A percentile compares a stretch with the other conserved stretches of the same genome.
Conservation (phyloP, 1,139 yeast species). For the Magnusiomyces sp. region DNA sequence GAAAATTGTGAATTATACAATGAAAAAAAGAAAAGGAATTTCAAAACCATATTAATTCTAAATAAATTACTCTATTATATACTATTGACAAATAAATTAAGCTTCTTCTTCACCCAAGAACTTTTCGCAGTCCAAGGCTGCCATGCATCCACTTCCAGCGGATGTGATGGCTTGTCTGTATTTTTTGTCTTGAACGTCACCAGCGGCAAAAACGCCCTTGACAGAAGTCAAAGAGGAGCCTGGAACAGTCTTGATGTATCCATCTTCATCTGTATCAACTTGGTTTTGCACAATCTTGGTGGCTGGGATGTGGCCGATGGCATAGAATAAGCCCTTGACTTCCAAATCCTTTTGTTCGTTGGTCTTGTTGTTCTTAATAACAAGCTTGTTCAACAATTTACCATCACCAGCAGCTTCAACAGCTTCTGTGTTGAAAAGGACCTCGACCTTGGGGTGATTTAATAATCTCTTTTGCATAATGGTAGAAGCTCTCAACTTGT, state of each 20-base stretch:
- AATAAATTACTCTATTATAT: no score
- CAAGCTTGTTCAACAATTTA: constrained; percentile 35
- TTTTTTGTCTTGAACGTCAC: constrained; percentile 95
- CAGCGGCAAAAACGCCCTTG: constrained; percentile 94
- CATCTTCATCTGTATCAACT: constrained; percentile 75
- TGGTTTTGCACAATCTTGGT: constrained; percentile 71
- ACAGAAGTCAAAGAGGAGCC: constrained; percentile 85
- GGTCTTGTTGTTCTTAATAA: constrained; percentile 60
- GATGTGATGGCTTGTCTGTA: constrained; percentile 99
- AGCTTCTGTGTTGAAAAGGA: constrained; percentile 79
- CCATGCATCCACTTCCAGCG: constrained; percentile 99
- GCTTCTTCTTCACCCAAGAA: constrained; percentile 69
- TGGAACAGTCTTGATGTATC: constrained; percentile 81
- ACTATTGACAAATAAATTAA: no score
- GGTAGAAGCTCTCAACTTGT: constrained; percentile 83
- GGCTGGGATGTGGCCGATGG: constrained; percentile 97
- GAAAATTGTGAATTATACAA: no score
- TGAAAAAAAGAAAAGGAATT: no score
- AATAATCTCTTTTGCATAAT: constrained; percentile 93
- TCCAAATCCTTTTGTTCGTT: constrained; percentile 58
- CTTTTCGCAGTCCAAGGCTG: constrained; percentile 91
- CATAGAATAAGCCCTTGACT: constrained; percentile 92
- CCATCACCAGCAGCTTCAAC: constrained; percentile 91
- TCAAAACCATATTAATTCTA: no score
- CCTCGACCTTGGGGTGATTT: constrained; percentile 79